Percentiles rank a stretch among this genome's conserved stretches.
These are phyloP conservation scores for Leccinum pallidistipes DNA, from an alignment of 1,284 basidiomycete species.

Conservation along the genomic window DNA sequence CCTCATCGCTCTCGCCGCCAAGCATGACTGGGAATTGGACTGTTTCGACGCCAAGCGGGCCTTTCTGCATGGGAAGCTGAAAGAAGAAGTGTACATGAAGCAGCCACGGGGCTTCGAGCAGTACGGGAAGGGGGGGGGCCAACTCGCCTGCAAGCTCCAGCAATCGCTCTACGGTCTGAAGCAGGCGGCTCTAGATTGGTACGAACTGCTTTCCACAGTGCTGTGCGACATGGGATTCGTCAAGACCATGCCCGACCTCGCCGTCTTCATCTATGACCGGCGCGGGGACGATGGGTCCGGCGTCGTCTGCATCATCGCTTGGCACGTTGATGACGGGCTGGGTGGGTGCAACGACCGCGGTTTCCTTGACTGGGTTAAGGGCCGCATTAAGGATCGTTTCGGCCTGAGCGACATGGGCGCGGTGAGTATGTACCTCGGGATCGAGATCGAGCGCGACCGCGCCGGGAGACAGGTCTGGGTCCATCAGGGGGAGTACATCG, in stretches of 20 bases:
- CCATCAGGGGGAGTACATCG: slow-evolving; percentile 12
- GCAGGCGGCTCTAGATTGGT: slow-evolving; percentile 12
- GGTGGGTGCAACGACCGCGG: background rate
- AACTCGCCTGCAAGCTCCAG: background rate
- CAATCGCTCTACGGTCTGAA: slow-evolving; percentile 11
- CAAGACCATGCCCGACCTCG: background rate
- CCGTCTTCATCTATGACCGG: background rate
- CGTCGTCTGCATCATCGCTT: slow-evolving; percentile 12
- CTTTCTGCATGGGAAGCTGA: slow-evolving; percentile 9
- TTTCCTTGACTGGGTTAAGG: slow-evolving; percentile 9
- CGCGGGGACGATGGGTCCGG: fast-evolving
- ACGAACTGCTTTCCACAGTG: slow-evolving; percentile 1
- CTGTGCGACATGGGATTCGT: background rate
- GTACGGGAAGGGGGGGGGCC: background rate
- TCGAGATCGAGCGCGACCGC: background rate
- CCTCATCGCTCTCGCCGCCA: slow-evolving; percentile 23
- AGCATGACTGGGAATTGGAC: slow-evolving; percentile 20
- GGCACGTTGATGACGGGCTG: slow-evolving; percentile 12
- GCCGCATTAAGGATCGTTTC: background rate
- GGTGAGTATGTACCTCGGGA: slow-evolving; percentile 9
- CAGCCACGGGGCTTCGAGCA: slow-evolving; percentile 9
- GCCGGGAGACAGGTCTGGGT: background rate
- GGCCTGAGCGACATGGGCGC: slow-evolving; percentile 9
- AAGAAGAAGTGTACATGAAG: slow-evolving; percentile 13
- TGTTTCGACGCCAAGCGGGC: slow-evolving; percentile 11